Evolutionary conservation across 495 filamentous ascomycete genomes (phyloP).

Genomic region (Podospora pseudopauciseta): DNA sequence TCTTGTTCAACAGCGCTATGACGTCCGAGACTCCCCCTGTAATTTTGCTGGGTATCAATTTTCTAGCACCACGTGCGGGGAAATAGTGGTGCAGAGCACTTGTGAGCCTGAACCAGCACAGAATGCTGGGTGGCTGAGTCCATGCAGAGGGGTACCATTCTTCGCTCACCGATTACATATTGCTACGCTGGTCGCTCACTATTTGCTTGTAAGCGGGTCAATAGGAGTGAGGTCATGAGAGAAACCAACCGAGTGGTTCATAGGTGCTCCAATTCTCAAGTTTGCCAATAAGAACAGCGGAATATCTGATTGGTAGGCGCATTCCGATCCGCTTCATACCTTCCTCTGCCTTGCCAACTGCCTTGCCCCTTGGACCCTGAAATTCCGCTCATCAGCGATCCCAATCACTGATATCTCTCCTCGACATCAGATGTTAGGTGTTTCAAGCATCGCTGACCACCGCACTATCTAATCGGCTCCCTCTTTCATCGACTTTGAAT

Average conservation of each 20-base stretch:
- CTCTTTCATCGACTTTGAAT: neutral
- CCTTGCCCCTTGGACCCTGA: slow-evolving; percentile 5
- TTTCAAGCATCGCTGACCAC: neutral
- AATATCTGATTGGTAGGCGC: neutral
- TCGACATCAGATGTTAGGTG: neutral
- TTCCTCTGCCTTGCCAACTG: slow-evolving; percentile 5
- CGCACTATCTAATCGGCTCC: slow-evolving; percentile 5
- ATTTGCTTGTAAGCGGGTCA: neutral
- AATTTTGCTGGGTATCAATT: neutral
- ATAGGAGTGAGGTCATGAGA: neutral
- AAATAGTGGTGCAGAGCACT: neutral
- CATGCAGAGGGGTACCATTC: slow-evolving; percentile 7
- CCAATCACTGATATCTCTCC: neutral
- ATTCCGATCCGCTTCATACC: too few relatives aligned
- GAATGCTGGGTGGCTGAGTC: neutral
- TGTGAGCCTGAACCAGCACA: neutral
- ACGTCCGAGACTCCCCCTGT: neutral
- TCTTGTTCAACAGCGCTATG: neutral
- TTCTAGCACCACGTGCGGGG: neutral
- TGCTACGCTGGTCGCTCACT: neutral
- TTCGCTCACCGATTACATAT: neutral
- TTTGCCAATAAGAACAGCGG: neutral
- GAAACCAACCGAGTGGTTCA: neutral
- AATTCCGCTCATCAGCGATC: neutral
- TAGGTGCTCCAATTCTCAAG: neutral